Percentiles rank a stretch among this genome's conserved stretches.
Evolutionary conservation across 345 rosid genomes (phyloP).

Genomic region (Melaleuca alternifolia): DNA sequence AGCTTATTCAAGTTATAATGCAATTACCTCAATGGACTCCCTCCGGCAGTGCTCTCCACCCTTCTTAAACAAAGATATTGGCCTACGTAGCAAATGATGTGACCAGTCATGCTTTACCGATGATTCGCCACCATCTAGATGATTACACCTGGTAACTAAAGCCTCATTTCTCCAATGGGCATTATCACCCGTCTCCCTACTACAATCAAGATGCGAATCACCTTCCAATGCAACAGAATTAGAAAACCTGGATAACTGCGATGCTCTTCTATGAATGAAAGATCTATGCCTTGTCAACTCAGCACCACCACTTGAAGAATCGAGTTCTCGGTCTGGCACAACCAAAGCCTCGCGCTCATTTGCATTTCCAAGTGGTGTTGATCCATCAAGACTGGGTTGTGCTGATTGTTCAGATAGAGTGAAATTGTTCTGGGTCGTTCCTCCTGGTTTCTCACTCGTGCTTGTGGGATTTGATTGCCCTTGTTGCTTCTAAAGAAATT

Average conservation of each 20-base stretch:
- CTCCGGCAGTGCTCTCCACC: constrained; percentile 11
- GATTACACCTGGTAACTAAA: constrained; percentile 10
- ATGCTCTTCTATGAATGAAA: constrained; percentile 25
- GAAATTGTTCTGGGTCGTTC: constrained; percentile 10
- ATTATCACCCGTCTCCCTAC: constrained; percentile 22
- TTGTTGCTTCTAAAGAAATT: constrained; percentile 33
- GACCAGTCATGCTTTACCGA: constrained; percentile 35
- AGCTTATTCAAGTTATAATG: neutral
- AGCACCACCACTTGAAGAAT: constrained; percentile 19
- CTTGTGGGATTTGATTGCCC: constrained; percentile 28
- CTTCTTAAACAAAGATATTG: constrained; percentile 24
- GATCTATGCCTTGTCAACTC: constrained; percentile 45
- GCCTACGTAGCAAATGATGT: constrained; percentile 28
- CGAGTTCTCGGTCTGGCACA: constrained; percentile 6
- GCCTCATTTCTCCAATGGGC: constrained; percentile 39
- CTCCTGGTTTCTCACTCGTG: constrained; percentile 19
- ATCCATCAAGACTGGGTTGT: constrained; percentile 5
- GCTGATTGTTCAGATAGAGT: constrained; percentile 19
- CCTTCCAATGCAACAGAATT: constrained; percentile 79
- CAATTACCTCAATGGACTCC: neutral
- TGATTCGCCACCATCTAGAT: constrained; percentile 19
- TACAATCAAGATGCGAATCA: constrained; percentile 38
- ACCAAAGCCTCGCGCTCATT: constrained; percentile 20
- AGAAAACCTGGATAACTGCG: constrained; percentile 58
- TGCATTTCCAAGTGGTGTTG: constrained; percentile 14